Base-by-base conservation (phyloP, 1,284 basidiomycete genomes). In the Sphaerobolus stellatus region DNA sequence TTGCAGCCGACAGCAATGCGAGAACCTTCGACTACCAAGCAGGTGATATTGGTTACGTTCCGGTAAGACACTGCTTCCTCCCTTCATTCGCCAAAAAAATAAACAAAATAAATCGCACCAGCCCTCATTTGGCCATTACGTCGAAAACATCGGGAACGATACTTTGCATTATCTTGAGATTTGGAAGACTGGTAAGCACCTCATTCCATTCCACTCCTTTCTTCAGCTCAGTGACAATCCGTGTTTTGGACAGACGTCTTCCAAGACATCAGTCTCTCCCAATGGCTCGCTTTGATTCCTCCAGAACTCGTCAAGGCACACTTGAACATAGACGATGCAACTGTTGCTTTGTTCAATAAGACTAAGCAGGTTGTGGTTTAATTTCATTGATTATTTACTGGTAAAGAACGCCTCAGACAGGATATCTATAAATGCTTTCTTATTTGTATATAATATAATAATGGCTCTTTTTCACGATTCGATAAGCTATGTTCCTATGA, bases 251-350 rank as follows among this genome's bases (percentile, higher is more conserved):
- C 57, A 82, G 83, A 79, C 54, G 69, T 66, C 53, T 84, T 81
- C 68, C 73, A 86, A 61, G 86, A 88, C 64, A 73, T 88, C 59
- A 86, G 82, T 62, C 70, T 87, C 54, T 77, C 76, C 61, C 81
- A 83, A 78, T 88, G 84, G 85, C 72, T 88, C 16, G 84, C 84
- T 1, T 69, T 86, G 56, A 83, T 80, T 2, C 84, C 84, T 7
- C 79, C 82, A 1, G 75, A 75, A 29, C 68, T 86, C 31, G 83
- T 85, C 31, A 80, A 86, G 65, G 81, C 80, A 1, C 82, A 85
- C 64, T 71, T 85, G 27, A 75, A 76, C 24, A 70, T 84, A 45
- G 73, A 73, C 48, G 76, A 82, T 61, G 79, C 75, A n/a, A 79
- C 78, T 8, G 77, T 84, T 52, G 67, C 74, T 5, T 68, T 73